phyloP scores from a whole-genome alignment of 495 filamentous ascomycete species.

The Neurospora pannonica region DNA sequence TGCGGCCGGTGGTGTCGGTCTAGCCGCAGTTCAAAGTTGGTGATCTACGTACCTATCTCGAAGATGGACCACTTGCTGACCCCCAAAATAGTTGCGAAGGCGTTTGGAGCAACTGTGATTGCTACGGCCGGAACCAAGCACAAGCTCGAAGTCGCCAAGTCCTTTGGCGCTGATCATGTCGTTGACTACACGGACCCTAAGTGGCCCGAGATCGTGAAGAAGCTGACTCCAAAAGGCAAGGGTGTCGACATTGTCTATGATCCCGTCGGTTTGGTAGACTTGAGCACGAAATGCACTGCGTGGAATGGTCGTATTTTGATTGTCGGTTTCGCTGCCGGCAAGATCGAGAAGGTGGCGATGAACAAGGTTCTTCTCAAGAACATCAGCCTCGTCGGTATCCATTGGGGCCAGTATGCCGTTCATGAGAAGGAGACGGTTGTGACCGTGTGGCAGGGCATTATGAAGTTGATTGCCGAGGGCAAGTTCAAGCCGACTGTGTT shows the following conservation, averaged over 20 bases:
- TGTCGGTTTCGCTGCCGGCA: slow-evolving; percentile 82
- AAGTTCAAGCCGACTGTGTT: slow-evolving; percentile 79
- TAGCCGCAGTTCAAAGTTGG: slow-evolving; percentile 74
- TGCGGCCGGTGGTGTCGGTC: slow-evolving; percentile 82
- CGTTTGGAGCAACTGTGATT: slow-evolving; percentile 78
- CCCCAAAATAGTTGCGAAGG: slow-evolving; percentile 57
- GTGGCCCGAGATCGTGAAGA: slow-evolving; percentile 75
- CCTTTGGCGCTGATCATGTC: slow-evolving; percentile 76
- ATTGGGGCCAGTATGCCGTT: slow-evolving; percentile 79
- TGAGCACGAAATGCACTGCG: slow-evolving; percentile 74
- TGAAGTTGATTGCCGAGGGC: slow-evolving; percentile 62
- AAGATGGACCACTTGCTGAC: not conserved
- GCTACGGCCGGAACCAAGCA: slow-evolving; percentile 71
- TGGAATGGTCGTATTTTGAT: slow-evolving; percentile 87
- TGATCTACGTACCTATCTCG: not conserved
- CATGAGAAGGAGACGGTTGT: slow-evolving; percentile 63
- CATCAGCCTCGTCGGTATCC: slow-evolving; percentile 77
- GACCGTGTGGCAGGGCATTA: slow-evolving; percentile 73
- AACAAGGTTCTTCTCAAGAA: slow-evolving; percentile 93
- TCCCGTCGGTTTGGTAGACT: slow-evolving; percentile 77
- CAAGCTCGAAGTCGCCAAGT: slow-evolving; percentile 68
- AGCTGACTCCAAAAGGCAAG: slow-evolving; percentile 56
- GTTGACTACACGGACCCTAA: slow-evolving; percentile 60
- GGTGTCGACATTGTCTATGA: slow-evolving; percentile 90
- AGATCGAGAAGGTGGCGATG: slow-evolving; percentile 83